Percentiles rank a stretch among this genome's conserved stretches.
These are phyloP conservation scores for Domatiomyces globalis DNA, from an alignment of 2,329 filamentous ascomycete species.

Conservation along the genomic window DNA sequence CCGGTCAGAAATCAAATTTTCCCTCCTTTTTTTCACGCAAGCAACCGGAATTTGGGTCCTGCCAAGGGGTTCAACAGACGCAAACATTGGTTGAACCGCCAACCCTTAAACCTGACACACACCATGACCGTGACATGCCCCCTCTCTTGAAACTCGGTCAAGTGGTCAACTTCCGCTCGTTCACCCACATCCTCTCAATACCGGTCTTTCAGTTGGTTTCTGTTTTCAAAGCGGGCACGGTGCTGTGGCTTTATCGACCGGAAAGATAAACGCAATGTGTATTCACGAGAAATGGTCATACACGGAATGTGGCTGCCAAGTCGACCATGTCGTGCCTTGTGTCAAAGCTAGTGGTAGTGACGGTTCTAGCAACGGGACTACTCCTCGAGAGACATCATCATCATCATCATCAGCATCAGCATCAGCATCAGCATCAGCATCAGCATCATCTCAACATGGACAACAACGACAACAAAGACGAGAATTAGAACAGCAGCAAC, in stretches of 20 bases:
- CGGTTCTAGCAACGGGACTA: conserved; percentile 2
- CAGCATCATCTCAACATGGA: conserved; percentile 5
- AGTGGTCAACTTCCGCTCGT: not conserved
- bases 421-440: conserved; percentile 3
- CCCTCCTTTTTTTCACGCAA: not conserved
- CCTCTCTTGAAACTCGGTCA: not conserved
- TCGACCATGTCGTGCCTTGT: conserved; percentile 10
- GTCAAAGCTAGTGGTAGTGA: conserved; percentile 1
- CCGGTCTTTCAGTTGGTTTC: conserved; percentile 4
- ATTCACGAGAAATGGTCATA: conserved; percentile 17
- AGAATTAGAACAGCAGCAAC: not conserved
- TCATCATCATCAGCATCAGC: conserved; percentile 3
- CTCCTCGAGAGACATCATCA: conserved; percentile 5
- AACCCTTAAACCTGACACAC: conserved; percentile 1
- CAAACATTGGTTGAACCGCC: conserved; percentile 5
- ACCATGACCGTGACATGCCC: not conserved
- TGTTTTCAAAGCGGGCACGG: conserved; percentile 2
- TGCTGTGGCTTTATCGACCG: not conserved
- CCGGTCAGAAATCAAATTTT: not conserved
- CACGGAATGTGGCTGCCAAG: conserved; percentile 16
- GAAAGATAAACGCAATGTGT: conserved; percentile 8
- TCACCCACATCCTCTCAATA: not conserved
- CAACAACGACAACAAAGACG: not conserved
- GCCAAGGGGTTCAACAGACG: not conserved
- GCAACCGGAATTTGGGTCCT: not conserved